Conservation (phyloP, 208 protist genomes). For the Trichomonas gallinae region DNA sequence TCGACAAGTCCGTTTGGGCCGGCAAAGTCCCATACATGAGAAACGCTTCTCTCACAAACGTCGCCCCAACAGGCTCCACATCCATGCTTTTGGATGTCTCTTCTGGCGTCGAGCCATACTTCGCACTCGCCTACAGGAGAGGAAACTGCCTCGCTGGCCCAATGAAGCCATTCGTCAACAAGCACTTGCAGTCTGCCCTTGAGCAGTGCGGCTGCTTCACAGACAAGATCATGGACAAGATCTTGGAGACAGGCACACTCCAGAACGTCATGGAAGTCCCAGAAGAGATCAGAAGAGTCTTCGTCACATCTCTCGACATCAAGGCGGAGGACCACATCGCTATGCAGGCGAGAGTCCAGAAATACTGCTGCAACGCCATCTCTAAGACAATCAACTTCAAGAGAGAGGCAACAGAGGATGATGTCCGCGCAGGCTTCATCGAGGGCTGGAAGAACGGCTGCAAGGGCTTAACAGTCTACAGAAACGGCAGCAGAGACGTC, state of each 20-base stretch:
- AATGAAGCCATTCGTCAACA: constrained; percentile 10
- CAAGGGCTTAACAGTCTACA: neutral
- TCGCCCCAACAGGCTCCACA: neutral
- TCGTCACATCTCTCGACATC: neutral
- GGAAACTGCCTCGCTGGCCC: neutral
- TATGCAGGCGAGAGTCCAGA: neutral
- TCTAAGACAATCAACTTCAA: constrained; percentile 5
- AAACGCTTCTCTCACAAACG: neutral
- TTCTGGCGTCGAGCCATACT: constrained; percentile 10
- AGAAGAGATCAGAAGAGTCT: neutral
- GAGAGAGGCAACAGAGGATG: neutral
- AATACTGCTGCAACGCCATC: neutral
- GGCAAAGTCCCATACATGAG: neutral
- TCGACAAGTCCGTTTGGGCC: neutral
- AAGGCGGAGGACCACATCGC: neutral
- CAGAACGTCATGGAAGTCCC: neutral
- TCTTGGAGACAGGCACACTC: neutral
- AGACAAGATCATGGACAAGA: neutral
- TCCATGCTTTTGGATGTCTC: neutral
- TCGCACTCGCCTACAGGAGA: neutral
- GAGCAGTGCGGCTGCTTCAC: neutral
- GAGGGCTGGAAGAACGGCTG: neutral
- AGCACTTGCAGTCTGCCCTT: neutral
- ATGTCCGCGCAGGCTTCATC: neutral
- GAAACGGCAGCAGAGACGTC: neutral